These are phyloP conservation scores for Ophiocordyceps camponoti-rufipedis DNA, from an alignment of 2,329 filamentous ascomycete species.

Conservation along the genomic window DNA sequence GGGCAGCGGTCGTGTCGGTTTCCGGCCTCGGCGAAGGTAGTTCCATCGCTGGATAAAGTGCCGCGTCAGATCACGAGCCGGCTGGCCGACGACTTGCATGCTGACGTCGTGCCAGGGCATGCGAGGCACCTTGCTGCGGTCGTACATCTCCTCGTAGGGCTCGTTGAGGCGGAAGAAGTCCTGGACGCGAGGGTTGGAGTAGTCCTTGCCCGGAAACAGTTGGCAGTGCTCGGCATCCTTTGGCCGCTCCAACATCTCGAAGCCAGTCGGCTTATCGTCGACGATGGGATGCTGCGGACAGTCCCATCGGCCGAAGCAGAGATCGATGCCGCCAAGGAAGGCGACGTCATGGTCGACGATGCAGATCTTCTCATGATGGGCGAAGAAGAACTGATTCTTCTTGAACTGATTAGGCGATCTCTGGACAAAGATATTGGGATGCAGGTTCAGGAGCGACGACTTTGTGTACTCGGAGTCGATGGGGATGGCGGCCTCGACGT, in stretches of 20 bases:
- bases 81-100: conserved; percentile 96
- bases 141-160: conserved; percentile 98
- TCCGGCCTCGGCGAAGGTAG: conserved; percentile 80
- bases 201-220: conserved; percentile 94
- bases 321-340: conserved; percentile 86
- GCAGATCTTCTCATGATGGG: conserved; percentile 96
- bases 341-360: conserved; percentile 92
- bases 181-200: conserved; percentile 87
- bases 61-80: conserved; percentile 78
- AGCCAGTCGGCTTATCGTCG: conserved; percentile 90
- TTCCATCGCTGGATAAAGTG: conserved; percentile 99
- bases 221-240: conserved; percentile 91
- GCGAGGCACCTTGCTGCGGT: conserved; percentile 67
- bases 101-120: conserved; percentile 99
- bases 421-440: conserved; percentile 92
- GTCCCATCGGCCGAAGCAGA: conserved; percentile 96
- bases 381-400: conserved; percentile 99
- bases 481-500: conserved; percentile 90
- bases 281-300: conserved; percentile 80
- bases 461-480: conserved; percentile 99
- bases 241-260: conserved; percentile 56
- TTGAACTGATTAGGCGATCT: conserved; percentile 94
- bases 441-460: conserved; percentile 82
- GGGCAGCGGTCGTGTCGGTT: conserved; percentile 81
- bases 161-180: conserved; percentile 89